Evolutionary conservation across 2,329 filamentous ascomycete genomes (phyloP).

Genomic region (Helotiales sp.): DNA sequence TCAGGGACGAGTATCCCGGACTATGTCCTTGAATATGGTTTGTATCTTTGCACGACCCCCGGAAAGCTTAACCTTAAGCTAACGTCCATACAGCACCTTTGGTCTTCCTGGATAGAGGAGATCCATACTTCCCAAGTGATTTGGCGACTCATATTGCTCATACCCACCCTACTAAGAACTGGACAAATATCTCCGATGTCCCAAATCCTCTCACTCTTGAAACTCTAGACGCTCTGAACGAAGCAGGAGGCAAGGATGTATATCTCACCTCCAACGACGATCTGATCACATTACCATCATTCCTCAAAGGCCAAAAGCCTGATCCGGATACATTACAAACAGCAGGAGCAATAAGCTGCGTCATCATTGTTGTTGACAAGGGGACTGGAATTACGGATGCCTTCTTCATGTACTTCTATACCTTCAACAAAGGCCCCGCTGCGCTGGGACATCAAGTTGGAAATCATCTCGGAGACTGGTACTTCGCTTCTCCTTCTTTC

Average conservation of each 20-base stretch:
- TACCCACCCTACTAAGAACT: conserved; percentile 44
- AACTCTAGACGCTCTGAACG: conserved; percentile 47
- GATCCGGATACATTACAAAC: conserved; percentile 45
- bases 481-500: background rate
- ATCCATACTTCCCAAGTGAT: conserved; percentile 48
- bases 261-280: conserved; percentile 47
- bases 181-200: conserved; percentile 36
- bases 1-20: conserved; percentile 36
- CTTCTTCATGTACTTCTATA: conserved; percentile 33
- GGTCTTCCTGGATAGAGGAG: conserved; percentile 47
- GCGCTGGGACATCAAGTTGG: conserved; percentile 22
- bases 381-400: conserved; percentile 44
- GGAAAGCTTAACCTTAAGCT: background rate
- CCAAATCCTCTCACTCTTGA: conserved; percentile 41
- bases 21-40: conserved; percentile 45
- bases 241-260: conserved; percentile 38
- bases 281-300: conserved; percentile 41
- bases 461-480: conserved; percentile 60
- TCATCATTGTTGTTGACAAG: conserved; percentile 73
- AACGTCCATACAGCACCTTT: conserved; percentile 42
- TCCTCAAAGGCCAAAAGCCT: conserved; percentile 50
- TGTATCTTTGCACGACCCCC: background rate
- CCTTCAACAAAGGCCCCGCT: conserved; percentile 28
- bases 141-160: conserved; percentile 44
- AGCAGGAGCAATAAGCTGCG: conserved; percentile 46